Base-by-base conservation (phyloP, 2,329 filamentous ascomycete genomes). In the Ophiosphaerella korrae region DNA sequence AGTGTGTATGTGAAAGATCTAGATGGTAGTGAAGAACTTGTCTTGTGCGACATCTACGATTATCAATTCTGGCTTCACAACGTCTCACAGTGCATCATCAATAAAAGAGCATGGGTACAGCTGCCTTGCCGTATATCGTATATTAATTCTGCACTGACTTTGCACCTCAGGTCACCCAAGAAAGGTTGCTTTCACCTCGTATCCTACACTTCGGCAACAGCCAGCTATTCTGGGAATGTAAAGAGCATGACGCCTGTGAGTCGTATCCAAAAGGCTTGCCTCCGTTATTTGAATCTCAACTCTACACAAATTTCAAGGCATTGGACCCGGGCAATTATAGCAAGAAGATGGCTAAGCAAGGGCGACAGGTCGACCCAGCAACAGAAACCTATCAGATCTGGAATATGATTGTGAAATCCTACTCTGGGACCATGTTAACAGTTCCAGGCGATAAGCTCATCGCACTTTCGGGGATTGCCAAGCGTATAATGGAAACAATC, bases 191-290 rank as follows among this genome's bases (percentile, higher is more conserved):
- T 21, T 46, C 59, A 7, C 57, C 56, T 1, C 52, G 63, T 3
- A 18, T 59, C 21, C 40, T 63, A 2, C 43, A 66, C 38, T 63
- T 58, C 33, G 39, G 54, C 7, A 29, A 40, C 3, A 12, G 35
- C 12, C 53, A 64, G 29, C 38, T 64, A 12, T 55, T 61, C 29
- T 64, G 57, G 59, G 63, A 66, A 35, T 66, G 62, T 14, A 26
- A 36, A 11, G 29, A 46, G 32, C 31, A 26, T 13, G 23, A 11
- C 5, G 48, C 45, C 9, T 50, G 46, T 31, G 53, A 63, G 37
- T 38, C 43, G 0, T 52, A 52, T 42, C 51, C 55, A 12, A 8
- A 33, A 0, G 39, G 40, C 13, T 11, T 58, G 3, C 26, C 50
- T 14, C 7, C 13, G 5, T 21, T 23, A 18, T 48, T 24, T 21